phyloP scores from a whole-genome alignment of 2,329 filamentous ascomycete species.

The Knoxdaviesia capensis region DNA sequence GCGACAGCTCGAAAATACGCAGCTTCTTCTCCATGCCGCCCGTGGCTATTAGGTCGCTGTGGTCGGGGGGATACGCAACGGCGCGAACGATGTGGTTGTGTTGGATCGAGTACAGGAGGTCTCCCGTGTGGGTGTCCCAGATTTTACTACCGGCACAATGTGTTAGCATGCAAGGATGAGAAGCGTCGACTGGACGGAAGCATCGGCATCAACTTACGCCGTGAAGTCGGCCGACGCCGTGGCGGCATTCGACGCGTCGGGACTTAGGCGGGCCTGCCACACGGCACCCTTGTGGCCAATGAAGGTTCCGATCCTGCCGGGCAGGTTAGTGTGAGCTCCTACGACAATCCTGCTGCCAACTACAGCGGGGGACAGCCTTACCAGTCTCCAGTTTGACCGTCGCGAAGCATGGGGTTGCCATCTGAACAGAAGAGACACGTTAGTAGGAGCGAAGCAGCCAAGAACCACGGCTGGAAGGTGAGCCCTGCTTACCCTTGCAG shows the following conservation, averaged over 20 bases:
- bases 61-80: conserved; percentile 70
- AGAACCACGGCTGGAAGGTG: background rate
- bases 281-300: conserved; percentile 96
- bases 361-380: conserved; percentile 15
- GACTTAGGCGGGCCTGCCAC: conserved; percentile 83
- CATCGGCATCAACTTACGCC: conserved; percentile 37
- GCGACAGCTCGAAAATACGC: conserved; percentile 72
- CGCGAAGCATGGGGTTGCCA: conserved; percentile 94
- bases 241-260: conserved; percentile 71
- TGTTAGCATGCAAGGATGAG: conserved; percentile 10
- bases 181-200: background rate
- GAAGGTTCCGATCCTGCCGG: conserved; percentile 82
- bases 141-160: conserved; percentile 45
- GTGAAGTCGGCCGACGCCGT: conserved; percentile 94
- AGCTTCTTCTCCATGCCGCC: conserved; percentile 94
- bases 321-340: conserved; percentile 9
- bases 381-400: conserved; percentile 91
- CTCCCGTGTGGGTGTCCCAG: conserved; percentile 92
- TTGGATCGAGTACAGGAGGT: conserved; percentile 67
- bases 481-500: conserved; percentile 48
- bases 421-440: conserved; percentile 28
- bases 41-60: conserved; percentile 70
- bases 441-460: conserved; percentile 4
- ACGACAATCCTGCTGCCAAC: background rate
- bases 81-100: conserved; percentile 93